Percentiles rank a stretch among this genome's conserved stretches.
Conservation (phyloP, 1,139 yeast genomes). For the Scheffersomyces segobiensis region DNA sequence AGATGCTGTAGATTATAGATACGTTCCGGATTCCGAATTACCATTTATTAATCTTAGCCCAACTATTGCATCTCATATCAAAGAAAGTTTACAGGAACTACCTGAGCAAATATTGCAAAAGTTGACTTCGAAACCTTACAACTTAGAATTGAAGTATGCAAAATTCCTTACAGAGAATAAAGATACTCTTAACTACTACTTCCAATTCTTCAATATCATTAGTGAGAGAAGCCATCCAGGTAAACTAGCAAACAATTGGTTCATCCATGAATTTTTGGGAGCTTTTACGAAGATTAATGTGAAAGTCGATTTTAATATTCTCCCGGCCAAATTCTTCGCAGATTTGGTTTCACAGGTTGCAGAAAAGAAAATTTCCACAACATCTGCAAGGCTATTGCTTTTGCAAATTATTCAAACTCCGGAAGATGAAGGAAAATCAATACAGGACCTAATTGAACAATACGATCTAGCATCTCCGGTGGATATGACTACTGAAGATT, state of each 20-base stretch:
- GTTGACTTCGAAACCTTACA: conserved; percentile 52
- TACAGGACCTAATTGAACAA: conserved; percentile 51
- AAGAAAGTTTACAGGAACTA: conserved; percentile 52
- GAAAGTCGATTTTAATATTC: conserved; percentile 32
- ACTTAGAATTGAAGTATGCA: conserved; percentile 72
- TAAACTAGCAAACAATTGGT: conserved; percentile 70
- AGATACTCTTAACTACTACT: conserved; percentile 51
- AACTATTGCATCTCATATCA: conserved; percentile 30
- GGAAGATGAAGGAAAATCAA: conserved; percentile 25
- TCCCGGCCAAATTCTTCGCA: conserved; percentile 30
- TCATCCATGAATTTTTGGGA: conserved; percentile 80
- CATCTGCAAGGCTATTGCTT: conserved; percentile 68
- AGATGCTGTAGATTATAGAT: conserved; percentile 81
- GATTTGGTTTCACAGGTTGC: conserved; percentile 26
- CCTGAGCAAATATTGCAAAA: conserved; percentile 62
- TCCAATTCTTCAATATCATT: conserved; percentile 35
- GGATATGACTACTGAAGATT: conserved; percentile 29
- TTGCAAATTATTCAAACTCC: conserved; percentile 56
- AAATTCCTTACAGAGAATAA: conserved; percentile 54
- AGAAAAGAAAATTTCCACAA: conserved; percentile 25
- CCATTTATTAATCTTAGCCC: conserved; percentile 55
- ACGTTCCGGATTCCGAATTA: conserved; percentile 92
- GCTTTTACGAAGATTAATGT: conserved; percentile 55
- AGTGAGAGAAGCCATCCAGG: conserved; percentile 18
- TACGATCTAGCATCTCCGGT: conserved; percentile 51